These are phyloP conservation scores for Ceriops zippeliana DNA, from an alignment of 345 rosid species.

Conservation along the genomic window DNA sequence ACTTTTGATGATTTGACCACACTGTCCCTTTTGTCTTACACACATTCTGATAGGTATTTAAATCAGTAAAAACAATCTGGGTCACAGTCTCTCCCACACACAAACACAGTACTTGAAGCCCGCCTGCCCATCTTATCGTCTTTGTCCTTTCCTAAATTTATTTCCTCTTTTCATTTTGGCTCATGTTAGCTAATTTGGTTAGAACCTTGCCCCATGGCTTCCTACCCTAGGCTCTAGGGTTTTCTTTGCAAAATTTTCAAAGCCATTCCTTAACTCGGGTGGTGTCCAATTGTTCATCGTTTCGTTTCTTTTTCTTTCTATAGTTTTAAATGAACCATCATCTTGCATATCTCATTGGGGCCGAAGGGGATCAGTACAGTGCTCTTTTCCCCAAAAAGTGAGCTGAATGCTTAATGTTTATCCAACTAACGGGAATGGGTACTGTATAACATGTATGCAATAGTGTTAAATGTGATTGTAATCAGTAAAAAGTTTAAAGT, in stretches of 20 bases:
- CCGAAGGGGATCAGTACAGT: background rate
- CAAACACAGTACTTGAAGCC: background rate
- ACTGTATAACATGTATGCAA: constrained; percentile 12
- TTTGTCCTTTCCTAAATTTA: constrained; percentile 30
- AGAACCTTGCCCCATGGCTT: constrained; percentile 11
- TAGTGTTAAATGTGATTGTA: background rate
- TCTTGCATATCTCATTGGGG: constrained; percentile 18
- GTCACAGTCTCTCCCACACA: constrained; percentile 12
- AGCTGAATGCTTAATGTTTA: constrained; percentile 9
- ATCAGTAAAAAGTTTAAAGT: constrained; percentile 11
- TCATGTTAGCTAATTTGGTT: constrained; percentile 25
- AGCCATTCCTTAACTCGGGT: constrained; percentile 2
- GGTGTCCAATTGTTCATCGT: background rate
- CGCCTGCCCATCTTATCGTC: constrained; percentile 16
- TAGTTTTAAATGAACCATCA: constrained; percentile 15
- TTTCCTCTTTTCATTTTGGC: constrained; percentile 9
- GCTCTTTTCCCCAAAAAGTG: constrained; percentile 16
- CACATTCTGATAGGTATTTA: constrained; percentile 20
- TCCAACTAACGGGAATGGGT: constrained; percentile 10
- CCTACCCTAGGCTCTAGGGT: constrained; percentile 13
- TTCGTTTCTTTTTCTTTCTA: background rate
- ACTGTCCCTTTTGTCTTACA: constrained; percentile 40
- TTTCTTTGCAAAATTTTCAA: constrained; percentile 14
- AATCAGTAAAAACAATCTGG: constrained; percentile 31
- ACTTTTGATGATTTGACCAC: constrained; percentile 40